Evolutionary conservation across 257 asterid species (phyloP).

Genomic region (Rhazya stricta): DNA sequence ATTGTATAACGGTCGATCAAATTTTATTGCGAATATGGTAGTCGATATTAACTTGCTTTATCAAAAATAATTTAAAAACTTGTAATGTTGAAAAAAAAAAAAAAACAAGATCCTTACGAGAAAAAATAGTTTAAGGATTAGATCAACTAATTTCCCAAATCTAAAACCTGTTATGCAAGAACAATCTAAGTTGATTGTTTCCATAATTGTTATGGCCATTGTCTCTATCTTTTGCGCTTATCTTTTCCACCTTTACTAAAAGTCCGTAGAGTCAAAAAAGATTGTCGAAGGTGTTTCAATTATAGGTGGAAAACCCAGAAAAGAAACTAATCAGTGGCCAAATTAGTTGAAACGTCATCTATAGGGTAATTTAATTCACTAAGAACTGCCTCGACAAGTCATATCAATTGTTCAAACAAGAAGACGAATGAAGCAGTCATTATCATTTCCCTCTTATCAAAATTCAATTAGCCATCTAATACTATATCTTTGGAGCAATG

Average conservation of each 20-base stretch:
- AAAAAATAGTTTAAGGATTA: too few species aligned
- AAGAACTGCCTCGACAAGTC: conserved; percentile 9
- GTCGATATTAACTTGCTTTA: too few species aligned
- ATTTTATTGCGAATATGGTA: too few species aligned
- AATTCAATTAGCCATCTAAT: background rate
- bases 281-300: conserved; percentile 2
- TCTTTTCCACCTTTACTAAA: background rate
- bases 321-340: background rate
- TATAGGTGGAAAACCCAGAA: background rate
- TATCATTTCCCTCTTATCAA: background rate
- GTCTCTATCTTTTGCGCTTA: background rate
- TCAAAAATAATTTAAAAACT: too few species aligned
- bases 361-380: background rate
- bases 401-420: background rate
- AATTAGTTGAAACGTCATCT: conserved; percentile 1
- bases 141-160: too few species aligned
- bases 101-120: too few species aligned
- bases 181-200: background rate
- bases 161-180: background rate
- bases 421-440: conserved; percentile 1
- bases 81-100: too few species aligned
- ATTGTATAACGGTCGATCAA: too few species aligned
- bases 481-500: background rate
- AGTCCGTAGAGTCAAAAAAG: background rate
- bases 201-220: background rate